Conservation (phyloP, 2,329 filamentous ascomycete species). For the Monilinia laxa region DNA sequence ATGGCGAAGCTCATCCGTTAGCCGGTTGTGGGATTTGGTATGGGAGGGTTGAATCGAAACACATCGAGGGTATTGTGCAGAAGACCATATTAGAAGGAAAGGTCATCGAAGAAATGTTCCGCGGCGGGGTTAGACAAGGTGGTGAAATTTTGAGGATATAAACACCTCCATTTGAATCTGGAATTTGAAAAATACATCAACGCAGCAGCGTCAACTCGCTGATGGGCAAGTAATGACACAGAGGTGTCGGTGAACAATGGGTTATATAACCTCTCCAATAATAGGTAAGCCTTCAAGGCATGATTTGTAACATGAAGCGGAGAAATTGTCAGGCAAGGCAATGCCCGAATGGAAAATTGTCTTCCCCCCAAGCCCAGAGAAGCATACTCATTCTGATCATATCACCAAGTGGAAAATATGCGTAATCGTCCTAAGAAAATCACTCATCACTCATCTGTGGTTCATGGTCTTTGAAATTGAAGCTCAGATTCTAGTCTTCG, state of each 20-base stretch:
- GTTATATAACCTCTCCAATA: background rate
- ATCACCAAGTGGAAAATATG: background rate
- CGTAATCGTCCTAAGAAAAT: background rate
- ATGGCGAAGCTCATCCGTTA: conserved; percentile 54
- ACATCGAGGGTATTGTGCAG: conserved; percentile 72
- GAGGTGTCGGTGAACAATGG: no score
- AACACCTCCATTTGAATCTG: background rate
- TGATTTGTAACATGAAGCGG: background rate
- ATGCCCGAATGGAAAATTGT: background rate
- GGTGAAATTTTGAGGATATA: conserved; percentile 48
- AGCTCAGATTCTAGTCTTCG: background rate
- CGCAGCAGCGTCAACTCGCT: background rate
- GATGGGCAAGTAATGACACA: background rate
- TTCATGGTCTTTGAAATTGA: no score
- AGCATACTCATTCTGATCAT: background rate
- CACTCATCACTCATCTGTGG: background rate
- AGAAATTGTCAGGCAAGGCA: background rate
- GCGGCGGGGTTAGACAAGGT: conserved; percentile 63
- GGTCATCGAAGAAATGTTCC: conserved; percentile 68
- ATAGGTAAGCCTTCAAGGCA: background rate
- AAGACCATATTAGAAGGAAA: conserved; percentile 68
- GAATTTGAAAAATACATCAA: background rate
- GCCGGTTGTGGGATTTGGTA: conserved; percentile 79
- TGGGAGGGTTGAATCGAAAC: conserved; percentile 69
- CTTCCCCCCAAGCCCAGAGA: background rate